Evolutionary conservation across 139 green algal genomes (phyloP), one percentile per base, ranked within the genome.

Genomic region (Zygnema circumcarinatum): DNA sequence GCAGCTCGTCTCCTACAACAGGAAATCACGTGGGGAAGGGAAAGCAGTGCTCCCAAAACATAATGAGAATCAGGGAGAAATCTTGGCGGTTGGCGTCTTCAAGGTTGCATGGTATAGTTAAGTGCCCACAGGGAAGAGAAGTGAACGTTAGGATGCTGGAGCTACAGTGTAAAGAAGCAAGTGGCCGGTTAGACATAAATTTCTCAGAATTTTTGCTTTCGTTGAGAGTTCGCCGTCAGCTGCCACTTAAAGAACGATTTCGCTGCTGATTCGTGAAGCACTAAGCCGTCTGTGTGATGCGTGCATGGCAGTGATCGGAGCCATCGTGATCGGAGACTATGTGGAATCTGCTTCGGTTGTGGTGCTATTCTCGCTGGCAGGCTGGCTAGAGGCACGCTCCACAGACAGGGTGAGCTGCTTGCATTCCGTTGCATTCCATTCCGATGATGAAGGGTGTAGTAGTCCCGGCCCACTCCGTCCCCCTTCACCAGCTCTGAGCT

Each of bases 311-410:
- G 85, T 93, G 54, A 87, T 39, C 1, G 91, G 91, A 3, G 91
- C 91, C 0, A 76, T 91, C 11, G 88, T 74, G 33, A 76, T 95
- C 3, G 84, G 81, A 1, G 92, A 95, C 25, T 96, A 91, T 52
- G 73, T 89, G 74, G 94, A 95, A 85, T 92, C 82, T 16, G 94
- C 84, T 22, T 87, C 89, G 7, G 87, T 96, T 0, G 90, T 95
- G n/a, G 92, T 93, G 36, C 90, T 96, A 29, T 96, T 96, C 86
- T 87, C 73, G 0, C 33, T 95, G 20, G 88, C 91, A 29, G 88
- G 95, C 74, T 94, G 85, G 90, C 86, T 96, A 22, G 94, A 96
- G 85, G 82, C 86, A 2, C 54, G 85, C 16, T 78, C 84, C 25
- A 62, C 85, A 0, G 76, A 90, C 25, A 80, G 41, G 85, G 85